Evolutionary conservation across 2,329 filamentous ascomycete genomes (phyloP).

Genomic region (Coniella vitis): DNA sequence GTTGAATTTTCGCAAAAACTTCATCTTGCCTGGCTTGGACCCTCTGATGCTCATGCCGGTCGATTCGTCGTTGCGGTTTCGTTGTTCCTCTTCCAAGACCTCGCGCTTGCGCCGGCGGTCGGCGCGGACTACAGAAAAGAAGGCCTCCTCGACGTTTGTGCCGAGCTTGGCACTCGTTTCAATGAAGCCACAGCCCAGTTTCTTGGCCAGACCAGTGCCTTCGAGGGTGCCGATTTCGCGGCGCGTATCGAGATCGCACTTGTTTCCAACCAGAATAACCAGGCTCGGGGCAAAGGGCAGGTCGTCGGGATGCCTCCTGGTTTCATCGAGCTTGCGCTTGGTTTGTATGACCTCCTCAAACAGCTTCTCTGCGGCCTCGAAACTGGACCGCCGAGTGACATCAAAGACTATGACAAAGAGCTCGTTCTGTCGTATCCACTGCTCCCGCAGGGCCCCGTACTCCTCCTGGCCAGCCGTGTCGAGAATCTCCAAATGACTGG

Average conservation of each 20-base stretch:
- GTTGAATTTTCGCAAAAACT: slow-evolving; percentile 10
- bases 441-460: slow-evolving; percentile 14
- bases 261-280: slow-evolving; percentile 15
- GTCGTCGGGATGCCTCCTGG: slow-evolving; percentile 4
- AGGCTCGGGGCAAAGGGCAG: slow-evolving; percentile 11
- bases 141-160: slow-evolving; percentile 15
- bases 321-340: slow-evolving; percentile 9
- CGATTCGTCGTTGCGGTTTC: slow-evolving; percentile 9
- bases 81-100: slow-evolving; percentile 7
- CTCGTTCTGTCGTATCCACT: slow-evolving; percentile 17
- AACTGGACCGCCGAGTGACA: slow-evolving; percentile 13
- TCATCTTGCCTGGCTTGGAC: slow-evolving; percentile 10
- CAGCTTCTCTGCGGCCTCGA: slow-evolving; percentile 13
- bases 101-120: slow-evolving; percentile 11
- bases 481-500: slow-evolving; percentile 14
- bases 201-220: slow-evolving; percentile 12
- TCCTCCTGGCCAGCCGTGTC: slow-evolving; percentile 16
- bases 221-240: slow-evolving; percentile 13
- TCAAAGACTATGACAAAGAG: slow-evolving; percentile 15
- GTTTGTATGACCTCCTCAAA: slow-evolving; percentile 13
- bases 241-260: slow-evolving; percentile 14
- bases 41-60: slow-evolving; percentile 9
- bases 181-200: slow-evolving; percentile 16
- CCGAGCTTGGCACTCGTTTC: slow-evolving; percentile 16
- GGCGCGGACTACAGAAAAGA: slow-evolving; percentile 16